Base-by-base conservation (phyloP, 345 rosid genomes). In the Psidium friedrichsthalianum region DNA sequence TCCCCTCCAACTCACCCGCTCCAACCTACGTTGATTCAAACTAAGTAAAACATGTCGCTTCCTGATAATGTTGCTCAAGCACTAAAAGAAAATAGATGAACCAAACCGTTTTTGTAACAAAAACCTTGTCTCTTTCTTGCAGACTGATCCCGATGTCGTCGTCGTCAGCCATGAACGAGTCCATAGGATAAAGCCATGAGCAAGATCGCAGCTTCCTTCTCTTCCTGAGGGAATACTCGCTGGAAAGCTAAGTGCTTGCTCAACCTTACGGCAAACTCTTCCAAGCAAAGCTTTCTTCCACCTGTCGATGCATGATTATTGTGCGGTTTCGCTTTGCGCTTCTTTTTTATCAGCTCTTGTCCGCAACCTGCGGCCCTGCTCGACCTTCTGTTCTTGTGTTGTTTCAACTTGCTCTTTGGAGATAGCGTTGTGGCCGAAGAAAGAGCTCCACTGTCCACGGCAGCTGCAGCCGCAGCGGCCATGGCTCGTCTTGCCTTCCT, bases 101-200 rank as follows among this genome's bases (percentile, higher is more conserved):
- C 18, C 36, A 22, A 64, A 64, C 76, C 40, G 6, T 20, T 64
- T 42, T 64, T 32, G 44, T 32, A 64, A 32, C 24, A 32, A 64
- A 64, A 64, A 8, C 78, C 32, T 32, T 64, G 24, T 64, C 78
- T 64, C 78, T 64, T 32, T 64, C 78, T 32, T 32, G 44, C 78
- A 8, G 24, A 32, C 44, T 16, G 44, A 64, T 64, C 44, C 32
- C 6, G 24, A 16, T 22, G 40, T 7, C 44, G 16, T 74, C 47
- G 24, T 51, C 83, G 42, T 93, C 89, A 92, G 58, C 95, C 92
- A 40, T 88, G 95, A 83, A 95, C 97, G 61, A 97, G 90, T 44
- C 99, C 99, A 83, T 94, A 92, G 16, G 99, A 96, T 64, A 96
- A 86, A 86, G 99, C 98, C 98, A 96, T 96, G 53, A 96, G 95